Evolutionary conservation across 495 filamentous ascomycete genomes (phyloP), one percentile per base, ranked within the genome.

Genomic region (Tuber melanosporum): DNA sequence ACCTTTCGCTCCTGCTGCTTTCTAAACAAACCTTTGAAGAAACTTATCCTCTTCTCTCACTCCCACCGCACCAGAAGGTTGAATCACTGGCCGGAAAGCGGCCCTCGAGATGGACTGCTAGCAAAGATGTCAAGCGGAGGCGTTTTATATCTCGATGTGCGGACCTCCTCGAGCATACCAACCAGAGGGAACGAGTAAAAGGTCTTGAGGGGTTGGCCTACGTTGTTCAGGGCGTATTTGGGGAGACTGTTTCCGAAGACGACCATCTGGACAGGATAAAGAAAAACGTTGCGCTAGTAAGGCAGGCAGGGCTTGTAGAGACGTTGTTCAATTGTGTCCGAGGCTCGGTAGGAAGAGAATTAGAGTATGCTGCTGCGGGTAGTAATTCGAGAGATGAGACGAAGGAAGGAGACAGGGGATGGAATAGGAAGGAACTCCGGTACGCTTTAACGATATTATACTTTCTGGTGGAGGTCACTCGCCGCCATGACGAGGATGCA

Each of bases 181-280:
- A 93, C 74, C 83, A 88, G 66, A 85, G 85, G 14, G 84, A 85
- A 44, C 86, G 91, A 26, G 85, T 89, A 74, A 89, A 90, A 82
- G 89, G 89, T 26, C 85, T 97, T 73, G 94, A 94, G 76, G 88
- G 88, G n/a, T 82, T 97, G 77, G 88, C 91, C 36, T 97, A 98
- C 84, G 82, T 93, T 42, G 87, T 91, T 39, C 88, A 96, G 36
- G 82, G 82, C 3, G 79, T 79, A 42, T 83, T 80, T 47, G 84
- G 85, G 4, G 86, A 87, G 75, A 85, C 82, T 52, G 86, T 79
- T 81, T 87, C 83, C 76, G 88, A 88, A 84, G 88, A 85, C 82
- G 87, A 85, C 41, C 93, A 97, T 83, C 85, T 95, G 71, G 85
- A 86, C 71, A 90, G 90, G 81, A 95, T 95, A 76, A 89, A 89